A percentile compares a stretch with the other conserved stretches of the same genome.
Evolutionary conservation across 441 rosid species (phyloP).

Genomic region (Croton laevigatus): DNA sequence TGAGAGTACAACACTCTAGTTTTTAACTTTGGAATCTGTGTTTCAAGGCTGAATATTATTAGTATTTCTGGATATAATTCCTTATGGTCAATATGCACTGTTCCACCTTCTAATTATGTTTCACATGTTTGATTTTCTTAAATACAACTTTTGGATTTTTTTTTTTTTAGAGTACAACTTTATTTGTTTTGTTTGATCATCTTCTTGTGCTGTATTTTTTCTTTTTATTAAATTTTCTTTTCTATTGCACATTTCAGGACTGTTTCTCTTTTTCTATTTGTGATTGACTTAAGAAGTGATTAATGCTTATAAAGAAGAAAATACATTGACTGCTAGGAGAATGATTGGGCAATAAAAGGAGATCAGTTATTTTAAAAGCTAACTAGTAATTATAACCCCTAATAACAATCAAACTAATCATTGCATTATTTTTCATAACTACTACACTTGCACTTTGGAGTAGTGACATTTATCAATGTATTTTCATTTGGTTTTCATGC

Average conservation of each 20-base stretch:
- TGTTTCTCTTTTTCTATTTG: background rate
- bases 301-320: background rate
- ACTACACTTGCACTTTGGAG: background rate
- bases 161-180: no score
- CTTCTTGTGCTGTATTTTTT: no score
- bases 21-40: background rate
- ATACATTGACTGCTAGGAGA: background rate
- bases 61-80: background rate
- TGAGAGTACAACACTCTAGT: background rate
- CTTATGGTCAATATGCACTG: background rate
- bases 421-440: background rate
- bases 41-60: background rate
- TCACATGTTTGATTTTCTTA: no score
- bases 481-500: background rate
- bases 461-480: background rate
- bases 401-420: no score
- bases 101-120: no score
- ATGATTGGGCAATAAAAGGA: background rate
- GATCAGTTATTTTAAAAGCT: background rate
- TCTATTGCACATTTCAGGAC: background rate
- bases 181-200: no score
- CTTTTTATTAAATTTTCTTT: background rate
- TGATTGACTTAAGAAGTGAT: background rate
- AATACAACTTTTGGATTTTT: background rate
- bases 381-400: background rate